These are phyloP conservation scores for Cylindrotheca closterium DNA, from an alignment of 108 stramenopile genomes.

Conservation along the genomic window DNA sequence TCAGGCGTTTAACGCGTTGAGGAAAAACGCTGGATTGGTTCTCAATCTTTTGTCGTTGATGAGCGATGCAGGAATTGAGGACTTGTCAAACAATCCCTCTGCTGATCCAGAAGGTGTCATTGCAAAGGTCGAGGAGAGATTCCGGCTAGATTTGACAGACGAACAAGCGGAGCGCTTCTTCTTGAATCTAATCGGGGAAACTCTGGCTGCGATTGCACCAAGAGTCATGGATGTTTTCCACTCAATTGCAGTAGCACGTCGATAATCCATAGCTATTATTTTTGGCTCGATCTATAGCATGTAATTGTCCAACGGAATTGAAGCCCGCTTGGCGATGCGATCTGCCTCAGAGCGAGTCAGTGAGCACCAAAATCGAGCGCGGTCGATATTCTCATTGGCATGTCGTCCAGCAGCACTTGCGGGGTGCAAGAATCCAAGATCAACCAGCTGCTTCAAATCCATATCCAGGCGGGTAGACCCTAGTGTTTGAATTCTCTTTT, in stretches of 20 bases:
- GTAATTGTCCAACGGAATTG: slow-evolving; percentile 30
- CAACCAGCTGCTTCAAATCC: slow-evolving; percentile 16
- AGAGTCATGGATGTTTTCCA: slow-evolving; percentile 93
- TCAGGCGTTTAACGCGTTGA: slow-evolving; percentile 93
- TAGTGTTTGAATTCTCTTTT: slow-evolving; percentile 10
- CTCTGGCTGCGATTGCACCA: slow-evolving; percentile 84
- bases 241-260: slow-evolving; percentile 80
- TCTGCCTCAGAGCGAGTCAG: slow-evolving; percentile 25
- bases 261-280: slow-evolving; percentile 27
- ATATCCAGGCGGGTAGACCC: slow-evolving; percentile 19
- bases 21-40: slow-evolving; percentile 94
- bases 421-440: slow-evolving; percentile 24
- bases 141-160: slow-evolving; percentile 90
- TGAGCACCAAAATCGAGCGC: slow-evolving; percentile 23
- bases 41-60: slow-evolving; percentile 94
- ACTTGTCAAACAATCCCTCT: slow-evolving; percentile 91
- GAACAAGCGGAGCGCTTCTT: slow-evolving; percentile 96
- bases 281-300: slow-evolving; percentile 11
- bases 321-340: slow-evolving; percentile 10
- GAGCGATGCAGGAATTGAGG: slow-evolving; percentile 97
- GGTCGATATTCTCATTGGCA: slow-evolving; percentile 2
- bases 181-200: slow-evolving; percentile 82
- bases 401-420: slow-evolving; percentile 4
- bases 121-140: slow-evolving; percentile 91
- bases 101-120: slow-evolving; percentile 88